Conservation (phyloP, 192 early-diverging fungal genomes). For the Entomortierella parvispora region DNA sequence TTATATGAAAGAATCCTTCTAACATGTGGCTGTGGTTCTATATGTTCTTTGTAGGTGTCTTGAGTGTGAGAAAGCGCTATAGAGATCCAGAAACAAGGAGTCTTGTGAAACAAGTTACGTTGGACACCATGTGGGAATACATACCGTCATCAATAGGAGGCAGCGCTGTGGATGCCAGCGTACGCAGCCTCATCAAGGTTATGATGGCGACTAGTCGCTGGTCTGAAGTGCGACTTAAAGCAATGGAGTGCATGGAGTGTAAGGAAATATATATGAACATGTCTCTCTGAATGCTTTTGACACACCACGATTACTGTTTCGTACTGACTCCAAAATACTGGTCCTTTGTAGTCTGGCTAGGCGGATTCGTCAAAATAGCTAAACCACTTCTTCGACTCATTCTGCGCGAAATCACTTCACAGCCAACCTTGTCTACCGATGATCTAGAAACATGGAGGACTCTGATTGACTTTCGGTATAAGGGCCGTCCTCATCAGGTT, state of each 20-base stretch:
- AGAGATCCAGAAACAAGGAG: conserved; percentile 18
- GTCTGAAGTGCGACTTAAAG: conserved; percentile 40
- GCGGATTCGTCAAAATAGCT: conserved; percentile 31
- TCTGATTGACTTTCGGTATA: conserved; percentile 44
- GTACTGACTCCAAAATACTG: too few relatives aligned
- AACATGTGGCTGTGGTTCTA: too few relatives aligned
- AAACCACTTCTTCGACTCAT: conserved; percentile 36
- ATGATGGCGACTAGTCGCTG: conserved; percentile 50
- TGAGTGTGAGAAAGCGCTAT: conserved; percentile 27
- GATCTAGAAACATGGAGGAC: conserved; percentile 46
- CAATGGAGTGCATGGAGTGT: conserved; percentile 48
- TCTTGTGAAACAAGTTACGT: conserved; percentile 30
- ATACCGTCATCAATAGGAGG: conserved; percentile 12
- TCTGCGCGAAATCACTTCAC: conserved; percentile 35
- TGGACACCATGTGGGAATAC: conserved; percentile 39
- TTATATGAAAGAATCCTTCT: too few relatives aligned
- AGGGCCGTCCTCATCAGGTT: conserved; percentile 33
- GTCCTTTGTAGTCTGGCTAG: conserved; percentile 54
- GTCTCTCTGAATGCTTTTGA: too few relatives aligned
- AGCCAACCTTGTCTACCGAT: conserved; percentile 14
- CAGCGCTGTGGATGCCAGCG: conserved; percentile 21
- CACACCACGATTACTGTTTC: too few relatives aligned
- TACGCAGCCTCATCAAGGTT: conserved; percentile 42
- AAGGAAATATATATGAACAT: too few relatives aligned
- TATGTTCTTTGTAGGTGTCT: too few relatives aligned